A percentile compares a stretch with the other conserved stretches of the same genome.
Conservation (phyloP, 1,284 basidiomycete species). For the Porogramme epimiltina region DNA sequence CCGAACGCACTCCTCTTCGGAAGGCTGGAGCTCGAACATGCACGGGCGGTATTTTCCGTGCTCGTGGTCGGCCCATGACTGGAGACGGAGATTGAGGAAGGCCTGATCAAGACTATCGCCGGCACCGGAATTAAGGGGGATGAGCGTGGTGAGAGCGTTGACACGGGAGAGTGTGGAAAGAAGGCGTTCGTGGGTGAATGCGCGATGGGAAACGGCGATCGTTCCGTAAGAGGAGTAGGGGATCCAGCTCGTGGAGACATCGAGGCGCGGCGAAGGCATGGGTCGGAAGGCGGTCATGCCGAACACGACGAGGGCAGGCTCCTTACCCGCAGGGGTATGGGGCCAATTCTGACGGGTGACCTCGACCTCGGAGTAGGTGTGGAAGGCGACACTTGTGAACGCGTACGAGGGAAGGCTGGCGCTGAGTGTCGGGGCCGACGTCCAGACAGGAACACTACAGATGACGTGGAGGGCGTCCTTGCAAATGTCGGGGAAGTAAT, state of each 20-base stretch:
- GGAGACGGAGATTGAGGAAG: too few relatives aligned
- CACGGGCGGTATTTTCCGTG: too few relatives aligned
- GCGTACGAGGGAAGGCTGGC: constrained; percentile 29
- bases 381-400: constrained; percentile 32
- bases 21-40: too few relatives aligned
- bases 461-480: constrained; percentile 31
- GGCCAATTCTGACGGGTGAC: constrained; percentile 26
- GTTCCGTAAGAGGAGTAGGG: constrained; percentile 32
- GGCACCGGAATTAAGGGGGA: too few relatives aligned
- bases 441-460: constrained; percentile 34
- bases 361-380: constrained; percentile 28
- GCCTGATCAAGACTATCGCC: not conserved
- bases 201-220: constrained; percentile 28
- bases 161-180: constrained; percentile 29
- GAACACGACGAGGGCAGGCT: constrained; percentile 31
- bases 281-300: constrained; percentile 30
- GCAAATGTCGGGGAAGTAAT: constrained; percentile 32
- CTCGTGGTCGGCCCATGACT: too few relatives aligned
- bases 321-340: constrained; percentile 18
- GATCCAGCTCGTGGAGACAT: constrained; percentile 29
- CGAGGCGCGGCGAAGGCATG: constrained; percentile 23
- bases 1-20: too few relatives aligned
- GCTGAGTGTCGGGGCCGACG: constrained; percentile 12
- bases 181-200: constrained; percentile 34
- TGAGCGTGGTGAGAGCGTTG: constrained; percentile 35